A percentile compares a stretch with the other conserved stretches of the same genome.
phyloP scores from a whole-genome alignment of 1,139 yeast genomes.

The Pichia sp. region DNA sequence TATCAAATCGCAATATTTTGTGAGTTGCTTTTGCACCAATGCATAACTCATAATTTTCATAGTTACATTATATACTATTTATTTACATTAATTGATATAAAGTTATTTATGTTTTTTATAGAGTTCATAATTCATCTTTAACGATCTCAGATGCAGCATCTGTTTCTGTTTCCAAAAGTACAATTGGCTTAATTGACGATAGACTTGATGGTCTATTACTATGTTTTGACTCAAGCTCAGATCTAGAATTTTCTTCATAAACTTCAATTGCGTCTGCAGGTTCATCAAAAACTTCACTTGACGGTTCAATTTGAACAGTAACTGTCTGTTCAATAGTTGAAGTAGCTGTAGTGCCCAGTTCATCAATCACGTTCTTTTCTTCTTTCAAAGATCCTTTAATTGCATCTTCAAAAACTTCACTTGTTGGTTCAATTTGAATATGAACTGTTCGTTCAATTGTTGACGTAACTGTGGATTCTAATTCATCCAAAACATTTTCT shows the following conservation, averaged over 20 bases:
- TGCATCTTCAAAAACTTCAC: neutral
- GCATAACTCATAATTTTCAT: neutral
- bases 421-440: constrained; percentile 10
- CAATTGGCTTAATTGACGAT: constrained; percentile 1
- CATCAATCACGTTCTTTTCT: constrained; percentile 10
- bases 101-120: neutral
- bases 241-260: neutral
- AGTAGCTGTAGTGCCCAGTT: neutral
- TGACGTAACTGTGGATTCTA: neutral
- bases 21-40: neutral
- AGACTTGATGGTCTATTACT: neutral
- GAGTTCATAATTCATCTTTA: constrained; percentile 4
- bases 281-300: neutral
- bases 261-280: neutral
- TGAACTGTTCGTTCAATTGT: neutral
- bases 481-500: neutral
- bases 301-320: constrained; percentile 10
- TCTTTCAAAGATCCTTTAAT: constrained; percentile 10
- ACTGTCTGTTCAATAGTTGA: neutral
- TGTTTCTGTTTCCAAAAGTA: neutral
- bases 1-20: neutral
- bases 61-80: neutral
- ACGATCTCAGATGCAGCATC: neutral
- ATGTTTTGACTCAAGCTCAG: neutral
- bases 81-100: neutral